A percentile compares a stretch with the other conserved stretches of the same genome.
phyloP scores from a whole-genome alignment of 208 protist species.

The Leishmania amazonensis region DNA sequence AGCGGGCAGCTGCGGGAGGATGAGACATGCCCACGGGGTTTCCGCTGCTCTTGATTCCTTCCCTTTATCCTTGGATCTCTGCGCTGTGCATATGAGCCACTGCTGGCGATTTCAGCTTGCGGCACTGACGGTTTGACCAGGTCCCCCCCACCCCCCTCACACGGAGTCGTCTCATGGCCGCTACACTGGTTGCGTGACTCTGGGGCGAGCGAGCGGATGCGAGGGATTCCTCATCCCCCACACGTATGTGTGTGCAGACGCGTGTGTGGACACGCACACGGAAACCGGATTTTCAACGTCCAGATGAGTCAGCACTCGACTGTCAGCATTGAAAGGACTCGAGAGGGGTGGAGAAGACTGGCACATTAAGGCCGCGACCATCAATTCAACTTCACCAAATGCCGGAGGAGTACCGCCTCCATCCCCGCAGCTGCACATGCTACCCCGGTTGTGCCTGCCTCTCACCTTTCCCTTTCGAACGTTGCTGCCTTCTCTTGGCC shows the following conservation, averaged over 20 bases:
- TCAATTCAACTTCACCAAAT: neutral
- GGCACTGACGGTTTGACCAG: neutral
- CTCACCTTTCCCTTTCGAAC: slow-evolving; percentile 1
- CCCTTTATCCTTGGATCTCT: neutral
- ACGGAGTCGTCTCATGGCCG: neutral
- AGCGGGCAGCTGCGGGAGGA: neutral
- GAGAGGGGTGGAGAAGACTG: neutral
- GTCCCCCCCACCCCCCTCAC: neutral
- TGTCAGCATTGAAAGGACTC: neutral
- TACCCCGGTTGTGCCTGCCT: neutral
- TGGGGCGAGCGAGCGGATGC: neutral
- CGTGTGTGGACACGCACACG: neutral
- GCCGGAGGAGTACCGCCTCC: neutral
- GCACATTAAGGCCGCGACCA: neutral
- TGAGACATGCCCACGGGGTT: neutral
- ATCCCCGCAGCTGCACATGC: neutral
- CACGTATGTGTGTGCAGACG: neutral
- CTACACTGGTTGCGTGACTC: neutral
- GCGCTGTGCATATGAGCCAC: neutral
- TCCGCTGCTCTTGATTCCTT: neutral
- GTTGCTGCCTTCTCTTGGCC: slow-evolving; percentile 2
- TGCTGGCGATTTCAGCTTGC: neutral
- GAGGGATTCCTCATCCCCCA: neutral
- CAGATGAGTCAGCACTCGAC: neutral
- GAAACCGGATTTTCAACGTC: neutral